A percentile compares a stretch with the other conserved stretches of the same genome.
phyloP scores from a whole-genome alignment of 495 filamentous ascomycete species.

The Neurospora intermedia region DNA sequence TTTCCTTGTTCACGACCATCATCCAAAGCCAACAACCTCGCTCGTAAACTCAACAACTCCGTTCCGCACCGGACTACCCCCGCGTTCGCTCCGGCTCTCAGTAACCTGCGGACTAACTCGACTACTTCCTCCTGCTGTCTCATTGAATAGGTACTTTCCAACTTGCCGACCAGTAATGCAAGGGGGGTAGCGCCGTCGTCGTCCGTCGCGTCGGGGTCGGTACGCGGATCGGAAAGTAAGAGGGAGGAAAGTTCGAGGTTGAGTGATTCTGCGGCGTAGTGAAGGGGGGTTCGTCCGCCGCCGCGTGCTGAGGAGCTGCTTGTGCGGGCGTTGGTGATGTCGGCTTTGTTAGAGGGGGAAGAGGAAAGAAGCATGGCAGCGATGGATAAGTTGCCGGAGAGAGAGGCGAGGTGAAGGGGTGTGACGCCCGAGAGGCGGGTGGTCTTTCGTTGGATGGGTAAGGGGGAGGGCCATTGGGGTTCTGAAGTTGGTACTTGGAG shows the following conservation, averaged over 20 bases:
- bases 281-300: slow-evolving; percentile 8
- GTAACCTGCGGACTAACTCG: background rate
- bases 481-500: background rate
- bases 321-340: background rate
- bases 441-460: background rate
- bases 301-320: background rate
- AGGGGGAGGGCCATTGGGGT: background rate
- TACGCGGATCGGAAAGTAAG: background rate
- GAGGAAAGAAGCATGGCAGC: background rate
- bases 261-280: slow-evolving; percentile 8
- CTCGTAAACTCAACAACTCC: background rate
- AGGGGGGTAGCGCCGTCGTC: slow-evolving; percentile 6
- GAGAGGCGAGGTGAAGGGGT: background rate
- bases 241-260: slow-evolving; percentile 4
- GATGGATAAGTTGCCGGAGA: background rate
- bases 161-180: background rate
- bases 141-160: background rate
- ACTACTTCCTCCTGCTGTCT: background rate
- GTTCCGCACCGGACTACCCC: background rate
- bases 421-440: background rate
- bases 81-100: slow-evolving; percentile 1
- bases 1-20: background rate
- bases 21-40: background rate
- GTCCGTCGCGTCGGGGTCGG: slow-evolving; percentile 5
- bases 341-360: background rate